Evolutionary conservation across 179 eudicot genomes (phyloP).

Genomic region (Amaranthus tricolor): DNA sequence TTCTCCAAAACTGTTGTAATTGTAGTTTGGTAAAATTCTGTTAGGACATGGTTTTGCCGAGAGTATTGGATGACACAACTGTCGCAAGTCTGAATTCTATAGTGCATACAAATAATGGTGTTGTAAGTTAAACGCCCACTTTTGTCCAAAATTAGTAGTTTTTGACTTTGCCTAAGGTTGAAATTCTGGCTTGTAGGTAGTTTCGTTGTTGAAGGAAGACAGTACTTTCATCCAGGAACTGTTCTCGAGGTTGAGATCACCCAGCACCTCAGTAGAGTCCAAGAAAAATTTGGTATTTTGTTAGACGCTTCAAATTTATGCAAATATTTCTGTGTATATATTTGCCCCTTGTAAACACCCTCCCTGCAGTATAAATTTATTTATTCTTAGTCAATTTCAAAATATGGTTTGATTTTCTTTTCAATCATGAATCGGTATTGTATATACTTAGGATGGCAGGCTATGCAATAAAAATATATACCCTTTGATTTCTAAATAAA

Average conservation of each 20-base stretch:
- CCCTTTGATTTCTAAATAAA: no score
- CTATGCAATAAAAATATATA: no score
- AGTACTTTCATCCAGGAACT: slow-evolving; percentile 73
- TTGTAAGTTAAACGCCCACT: slow-evolving; percentile 40
- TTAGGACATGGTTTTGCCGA: slow-evolving; percentile 84
- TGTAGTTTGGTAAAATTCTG: slow-evolving; percentile 17
- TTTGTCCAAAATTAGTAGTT: not conserved
- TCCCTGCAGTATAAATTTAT: not conserved
- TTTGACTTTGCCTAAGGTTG: slow-evolving; percentile 11
- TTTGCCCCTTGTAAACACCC: not conserved
- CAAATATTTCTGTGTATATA: not conserved
- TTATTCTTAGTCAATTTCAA: not conserved
- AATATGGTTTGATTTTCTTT: not conserved
- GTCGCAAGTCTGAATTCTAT: slow-evolving; percentile 74
- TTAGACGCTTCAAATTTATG: not conserved
- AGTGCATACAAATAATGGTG: slow-evolving; percentile 82
- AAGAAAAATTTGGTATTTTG: slow-evolving; percentile 75
- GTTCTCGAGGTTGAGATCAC: slow-evolving; percentile 70
- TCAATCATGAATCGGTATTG: not conserved
- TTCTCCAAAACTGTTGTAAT: not conserved
- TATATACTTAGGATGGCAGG: not conserved
- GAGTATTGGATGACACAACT: slow-evolving; percentile 77
- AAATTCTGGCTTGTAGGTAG: slow-evolving; percentile 54
- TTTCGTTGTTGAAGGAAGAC: slow-evolving; percentile 82
- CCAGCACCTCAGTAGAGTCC: slow-evolving; percentile 63